Base-by-base conservation (phyloP, 306 rosid genomes). In the Pyrus communis region DNA sequence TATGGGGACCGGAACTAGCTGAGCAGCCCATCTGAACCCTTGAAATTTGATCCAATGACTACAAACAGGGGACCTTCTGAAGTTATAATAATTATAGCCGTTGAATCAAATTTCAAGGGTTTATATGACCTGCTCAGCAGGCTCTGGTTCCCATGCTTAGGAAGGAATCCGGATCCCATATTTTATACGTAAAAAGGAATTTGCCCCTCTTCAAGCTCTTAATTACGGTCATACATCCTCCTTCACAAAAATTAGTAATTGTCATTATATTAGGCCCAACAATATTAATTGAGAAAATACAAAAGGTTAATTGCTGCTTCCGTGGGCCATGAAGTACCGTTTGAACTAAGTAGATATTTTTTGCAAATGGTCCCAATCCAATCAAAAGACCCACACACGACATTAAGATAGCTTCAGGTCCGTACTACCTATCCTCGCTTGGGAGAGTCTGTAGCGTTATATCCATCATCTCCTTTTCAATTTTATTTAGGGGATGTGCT, bases 281-380 rank as follows among this genome's bases (percentile, higher is more conserved):
- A 19, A 18, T 49, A 74, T 43, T 74, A 3, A 74, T 74, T 21
- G 78, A 43, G 61, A 74, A 74, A 45, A 19, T 62, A 74, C 78
- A 62, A 62, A 74, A 17, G 22, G 23, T 27, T 43, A 19, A 54
- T 25, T 23, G 68, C 77, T 23, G 3, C 19, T 59, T 51, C 25
- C 11, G 46, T 35, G 33, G 68, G 14, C 54, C 21, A 3, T 35
- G 9, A 23, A 8, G 3, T 22, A 21, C 8, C 42, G 51, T 35
- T 9, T 17, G 18, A 13, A n/a, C n/a, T 1, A 1, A 58, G 23
- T 58, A 58, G 68, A 73, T 59, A 58, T 59, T 73, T 58, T 55
- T 33, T 59, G 19, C 15, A 0, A 18, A 31, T 4, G 21, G 69
- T 19, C 77, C 69, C 7, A 40, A 23, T 12, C 66, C 11, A 2